A percentile compares a stretch with the other conserved stretches of the same genome.
These are phyloP conservation scores for Beauveria bassiana DNA, from an alignment of 2,329 filamentous ascomycete genomes.

Conservation along the genomic window DNA sequence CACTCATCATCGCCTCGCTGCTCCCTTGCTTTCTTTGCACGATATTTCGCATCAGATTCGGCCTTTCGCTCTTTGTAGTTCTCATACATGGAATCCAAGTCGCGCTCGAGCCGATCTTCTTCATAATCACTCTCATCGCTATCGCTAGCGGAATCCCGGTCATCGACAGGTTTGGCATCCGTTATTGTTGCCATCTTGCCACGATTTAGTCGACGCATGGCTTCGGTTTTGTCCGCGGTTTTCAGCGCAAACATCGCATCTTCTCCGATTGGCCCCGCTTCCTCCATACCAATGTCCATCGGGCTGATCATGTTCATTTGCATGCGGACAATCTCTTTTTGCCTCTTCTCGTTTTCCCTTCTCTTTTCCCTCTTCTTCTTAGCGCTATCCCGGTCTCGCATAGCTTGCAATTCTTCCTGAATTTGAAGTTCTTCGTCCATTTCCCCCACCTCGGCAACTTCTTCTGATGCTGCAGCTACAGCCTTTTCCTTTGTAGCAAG, in stretches of 20 bases:
- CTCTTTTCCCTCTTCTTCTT: conserved; percentile 78
- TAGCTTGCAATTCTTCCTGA: conserved; percentile 74
- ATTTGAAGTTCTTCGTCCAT: conserved; percentile 95
- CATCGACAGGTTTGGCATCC: conserved; percentile 39
- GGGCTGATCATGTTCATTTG: conserved; percentile 96
- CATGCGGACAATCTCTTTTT: conserved; percentile 90
- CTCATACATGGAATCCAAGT: conserved; percentile 83
- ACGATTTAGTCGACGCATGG: conserved; percentile 51
- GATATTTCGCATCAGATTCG: conserved; percentile 75
- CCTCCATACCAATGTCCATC: conserved; percentile 91
- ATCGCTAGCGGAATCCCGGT: conserved; percentile 37
- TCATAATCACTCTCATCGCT: conserved; percentile 69
- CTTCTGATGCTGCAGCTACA: conserved; percentile 41
- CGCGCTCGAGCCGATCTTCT: conserved; percentile 71
- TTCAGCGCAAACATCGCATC: conserved; percentile 84
- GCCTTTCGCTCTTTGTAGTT: conserved; percentile 75
- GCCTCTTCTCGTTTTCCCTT: conserved; percentile 87
- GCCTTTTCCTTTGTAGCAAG: conserved; percentile 66
- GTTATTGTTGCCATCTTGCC: conserved; percentile 70
- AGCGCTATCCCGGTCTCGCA: conserved; percentile 70
- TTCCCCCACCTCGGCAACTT: conserved; percentile 72
- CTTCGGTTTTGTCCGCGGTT: conserved; percentile 67
- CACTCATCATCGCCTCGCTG: conserved; percentile 82
- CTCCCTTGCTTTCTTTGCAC: conserved; percentile 80
- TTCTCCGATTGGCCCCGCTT: conserved; percentile 67